These are phyloP conservation scores for Colletotrichum godetiae DNA, from an alignment of 2,329 filamentous ascomycete species.

Conservation along the genomic window DNA sequence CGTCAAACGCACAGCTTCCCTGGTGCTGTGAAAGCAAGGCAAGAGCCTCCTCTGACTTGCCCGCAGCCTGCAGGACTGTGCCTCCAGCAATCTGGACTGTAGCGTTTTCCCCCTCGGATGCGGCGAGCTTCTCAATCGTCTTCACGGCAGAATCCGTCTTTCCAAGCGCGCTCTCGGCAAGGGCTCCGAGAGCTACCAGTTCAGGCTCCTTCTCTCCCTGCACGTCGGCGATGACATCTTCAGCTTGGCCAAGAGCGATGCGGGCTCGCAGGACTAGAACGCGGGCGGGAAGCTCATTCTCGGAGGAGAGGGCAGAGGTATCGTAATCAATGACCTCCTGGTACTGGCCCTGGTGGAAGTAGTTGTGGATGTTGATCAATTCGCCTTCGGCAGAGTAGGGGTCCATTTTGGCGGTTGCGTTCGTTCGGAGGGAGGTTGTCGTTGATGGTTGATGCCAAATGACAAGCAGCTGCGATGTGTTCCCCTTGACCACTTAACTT, in stretches of 20 bases:
- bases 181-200: conserved; percentile 78
- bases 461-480: conserved; percentile 36
- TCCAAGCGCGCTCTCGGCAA: conserved; percentile 75
- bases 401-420: conserved; percentile 64
- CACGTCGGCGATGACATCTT: conserved; percentile 77
- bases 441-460: conserved; percentile 41
- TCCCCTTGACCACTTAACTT: conserved; percentile 42
- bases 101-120: conserved; percentile 76
- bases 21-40: conserved; percentile 84
- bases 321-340: conserved; percentile 88
- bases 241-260: conserved; percentile 83
- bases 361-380: conserved; percentile 77
- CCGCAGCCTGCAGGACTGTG: conserved; percentile 83
- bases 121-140: conserved; percentile 74
- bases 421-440: conserved; percentile 6
- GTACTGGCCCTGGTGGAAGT: conserved; percentile 86
- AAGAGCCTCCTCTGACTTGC: conserved; percentile 87
- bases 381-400: conserved; percentile 78
- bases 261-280: conserved; percentile 85
- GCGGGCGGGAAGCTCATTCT: conserved; percentile 81
- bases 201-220: conserved; percentile 75
- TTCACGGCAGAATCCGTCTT: conserved; percentile 71
- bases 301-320: conserved; percentile 79
- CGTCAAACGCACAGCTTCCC: conserved; percentile 76
- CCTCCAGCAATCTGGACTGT: conserved; percentile 85